Evolutionary conservation across 768 basidiomycete genomes (phyloP).

Genomic region (Pisolithus tinctorius): DNA sequence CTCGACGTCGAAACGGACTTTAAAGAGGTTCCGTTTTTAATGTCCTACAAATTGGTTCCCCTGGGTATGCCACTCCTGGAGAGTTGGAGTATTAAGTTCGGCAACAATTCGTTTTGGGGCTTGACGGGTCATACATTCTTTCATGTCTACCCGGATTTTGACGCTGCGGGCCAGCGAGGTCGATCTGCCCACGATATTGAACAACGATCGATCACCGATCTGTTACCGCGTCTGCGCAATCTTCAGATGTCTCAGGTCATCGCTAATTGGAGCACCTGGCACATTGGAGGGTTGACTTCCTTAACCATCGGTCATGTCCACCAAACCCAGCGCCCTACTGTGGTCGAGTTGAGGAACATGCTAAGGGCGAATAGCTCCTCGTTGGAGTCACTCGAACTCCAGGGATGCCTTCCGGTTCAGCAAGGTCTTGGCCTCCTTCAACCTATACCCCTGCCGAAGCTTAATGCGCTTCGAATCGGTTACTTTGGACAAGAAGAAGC

Average conservation of each 20-base stretch:
- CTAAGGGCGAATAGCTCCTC: background rate
- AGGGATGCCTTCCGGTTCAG: constrained; percentile 1
- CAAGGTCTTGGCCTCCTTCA: background rate
- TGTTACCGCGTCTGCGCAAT: background rate
- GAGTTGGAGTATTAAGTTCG: background rate
- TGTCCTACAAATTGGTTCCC: background rate
- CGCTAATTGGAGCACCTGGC: constrained; percentile 4
- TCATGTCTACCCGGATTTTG: background rate
- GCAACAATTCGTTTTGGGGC: background rate
- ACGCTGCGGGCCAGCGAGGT: background rate
- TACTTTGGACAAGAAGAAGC: constrained; percentile 4
- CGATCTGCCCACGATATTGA: background rate
- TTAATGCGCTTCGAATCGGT: constrained; percentile 1
- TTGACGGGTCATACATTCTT: background rate
- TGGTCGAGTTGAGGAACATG: background rate
- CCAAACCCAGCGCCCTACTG: background rate
- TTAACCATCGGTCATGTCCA: constrained; percentile 3
- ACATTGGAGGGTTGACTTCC: constrained; percentile 2
- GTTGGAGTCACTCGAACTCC: constrained; percentile 4
- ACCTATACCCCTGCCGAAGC: constrained; percentile 1
- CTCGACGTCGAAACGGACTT: constrained; percentile 2
- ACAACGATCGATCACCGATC: too few relatives aligned
- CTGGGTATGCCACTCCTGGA: constrained; percentile 3
- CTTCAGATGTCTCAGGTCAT: background rate
- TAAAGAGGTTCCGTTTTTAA: background rate